Base-by-base conservation (phyloP, 805 yeast genomes). In the Kuraishia floccosa region DNA sequence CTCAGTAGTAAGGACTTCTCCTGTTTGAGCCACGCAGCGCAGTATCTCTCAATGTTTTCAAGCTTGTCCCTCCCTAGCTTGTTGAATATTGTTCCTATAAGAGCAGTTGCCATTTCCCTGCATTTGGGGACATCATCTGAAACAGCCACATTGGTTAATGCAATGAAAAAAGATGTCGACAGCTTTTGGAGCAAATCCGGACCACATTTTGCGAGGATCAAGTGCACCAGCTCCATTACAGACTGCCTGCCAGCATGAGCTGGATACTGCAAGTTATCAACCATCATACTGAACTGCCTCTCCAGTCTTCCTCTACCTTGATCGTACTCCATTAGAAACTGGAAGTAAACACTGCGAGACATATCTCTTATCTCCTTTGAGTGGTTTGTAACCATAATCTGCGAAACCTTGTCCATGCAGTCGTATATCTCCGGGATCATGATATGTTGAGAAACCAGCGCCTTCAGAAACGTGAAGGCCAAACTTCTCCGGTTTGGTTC, bases 261-360 rank as follows among this genome's bases (percentile, higher is more conserved):
- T 4, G 93, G 87, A 49, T 91, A 91, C 16, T 75, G 67, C 39
- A 91, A 58, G 50, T 91, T 91, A 33, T 72, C 72, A 6, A 87
- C 81, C 52, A 91, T 62, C 47, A 79, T 76, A 39, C 77, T 74
- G 55, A 89, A 77, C 40, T 84, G 93, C 42, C 78, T 82, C 39
- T 82, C 91, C 29, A 91, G 51, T 39, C 84, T 70, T 4, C 89
- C 86, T 43, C 76, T 68, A 20, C 97, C 86, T 57, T 89, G 96
- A 43, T 94, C 97, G 47, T 83, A 91, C 43, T 86, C 95, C 80
- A 85, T 80, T 46, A 91, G 56, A 43, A 91, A 91, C 43, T 77
- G 86, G 50, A 74, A 80, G 49, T 75, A 91, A 2, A 81, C 74
- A 39, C 83, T 71, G 53, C 97, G 69, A 6, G 96, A 74, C 52